Conservation (phyloP, 495 filamentous ascomycete species). For the Annulohypoxylon nitens region DNA sequence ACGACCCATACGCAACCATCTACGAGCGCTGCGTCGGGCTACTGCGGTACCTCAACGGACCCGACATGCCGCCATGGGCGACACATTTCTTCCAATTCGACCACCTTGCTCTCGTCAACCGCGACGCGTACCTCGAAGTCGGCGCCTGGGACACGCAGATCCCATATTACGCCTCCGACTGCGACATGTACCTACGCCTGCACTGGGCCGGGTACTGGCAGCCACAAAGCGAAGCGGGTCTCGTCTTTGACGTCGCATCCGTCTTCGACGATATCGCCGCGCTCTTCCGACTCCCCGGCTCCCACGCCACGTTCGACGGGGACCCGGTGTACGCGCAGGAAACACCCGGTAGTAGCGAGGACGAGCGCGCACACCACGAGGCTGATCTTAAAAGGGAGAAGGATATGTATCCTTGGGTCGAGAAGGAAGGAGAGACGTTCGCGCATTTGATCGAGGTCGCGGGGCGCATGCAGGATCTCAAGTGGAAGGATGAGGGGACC, state of each 20-base stretch:
- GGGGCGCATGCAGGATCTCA: slow-evolving; percentile 53
- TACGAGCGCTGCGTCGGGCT: slow-evolving; percentile 57
- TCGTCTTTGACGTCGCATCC: slow-evolving; percentile 64
- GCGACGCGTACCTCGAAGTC: slow-evolving; percentile 62
- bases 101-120: slow-evolving; percentile 68
- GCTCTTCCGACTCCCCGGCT: slow-evolving; percentile 56
- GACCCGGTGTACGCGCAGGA: slow-evolving; percentile 42
- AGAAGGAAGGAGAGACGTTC: slow-evolving; percentile 55
- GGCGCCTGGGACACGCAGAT: slow-evolving; percentile 74
- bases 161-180: slow-evolving; percentile 69
- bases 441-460: slow-evolving; percentile 52
- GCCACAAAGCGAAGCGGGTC: slow-evolving; percentile 58
- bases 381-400: slow-evolving; percentile 49
- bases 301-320: slow-evolving; percentile 49
- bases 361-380: slow-evolving; percentile 38
- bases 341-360: slow-evolving; percentile 10
- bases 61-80: slow-evolving; percentile 56
- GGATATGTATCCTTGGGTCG: slow-evolving; percentile 49
- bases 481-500: slow-evolving; percentile 48
- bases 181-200: slow-evolving; percentile 69
- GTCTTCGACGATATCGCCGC: slow-evolving; percentile 61
- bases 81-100: slow-evolving; percentile 70
- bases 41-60: slow-evolving; percentile 49
- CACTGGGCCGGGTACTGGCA: slow-evolving; percentile 67
- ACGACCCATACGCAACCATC: slow-evolving; percentile 61